Evolutionary conservation across 768 basidiomycete genomes (phyloP).

Genomic region (Amanita rubescens): DNA sequence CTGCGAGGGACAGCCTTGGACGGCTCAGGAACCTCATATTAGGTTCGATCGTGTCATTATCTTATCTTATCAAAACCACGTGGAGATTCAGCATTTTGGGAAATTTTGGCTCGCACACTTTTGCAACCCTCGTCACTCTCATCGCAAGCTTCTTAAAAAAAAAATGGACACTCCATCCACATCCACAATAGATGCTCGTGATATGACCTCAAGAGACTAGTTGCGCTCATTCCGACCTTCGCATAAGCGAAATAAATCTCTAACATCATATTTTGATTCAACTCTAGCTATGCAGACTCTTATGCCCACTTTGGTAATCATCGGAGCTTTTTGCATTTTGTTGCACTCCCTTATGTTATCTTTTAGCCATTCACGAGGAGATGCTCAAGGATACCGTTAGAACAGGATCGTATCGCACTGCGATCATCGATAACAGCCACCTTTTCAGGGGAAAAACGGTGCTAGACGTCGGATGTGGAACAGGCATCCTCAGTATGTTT

Average conservation of each 20-base stretch:
- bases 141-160: too few relatives aligned
- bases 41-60: neutral
- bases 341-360: constrained; percentile 1
- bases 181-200: constrained; percentile 9
- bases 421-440: constrained; percentile 91
- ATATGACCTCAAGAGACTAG: constrained; percentile 89
- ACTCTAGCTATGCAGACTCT: constrained; percentile 83
- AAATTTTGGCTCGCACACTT: too few relatives aligned
- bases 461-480: constrained; percentile 97
- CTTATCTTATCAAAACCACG: too few relatives aligned
- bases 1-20: too few relatives aligned
- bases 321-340: neutral
- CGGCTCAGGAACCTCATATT: too few relatives aligned
- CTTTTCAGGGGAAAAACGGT: constrained; percentile 97
- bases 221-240: constrained; percentile 39
- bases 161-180: neutral
- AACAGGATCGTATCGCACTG: constrained; percentile 89
- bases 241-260: constrained; percentile 22
- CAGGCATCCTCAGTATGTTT: constrained; percentile 97
- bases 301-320: constrained; percentile 85
- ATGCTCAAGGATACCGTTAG: constrained; percentile 98
- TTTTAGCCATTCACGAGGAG: constrained; percentile 92
- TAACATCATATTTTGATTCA: constrained; percentile 29
- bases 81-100: too few relatives aligned
- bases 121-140: too few relatives aligned